Base-by-base conservation (phyloP, 371 early-diverging fungal genomes). In the Coemansia sp. region DNA sequence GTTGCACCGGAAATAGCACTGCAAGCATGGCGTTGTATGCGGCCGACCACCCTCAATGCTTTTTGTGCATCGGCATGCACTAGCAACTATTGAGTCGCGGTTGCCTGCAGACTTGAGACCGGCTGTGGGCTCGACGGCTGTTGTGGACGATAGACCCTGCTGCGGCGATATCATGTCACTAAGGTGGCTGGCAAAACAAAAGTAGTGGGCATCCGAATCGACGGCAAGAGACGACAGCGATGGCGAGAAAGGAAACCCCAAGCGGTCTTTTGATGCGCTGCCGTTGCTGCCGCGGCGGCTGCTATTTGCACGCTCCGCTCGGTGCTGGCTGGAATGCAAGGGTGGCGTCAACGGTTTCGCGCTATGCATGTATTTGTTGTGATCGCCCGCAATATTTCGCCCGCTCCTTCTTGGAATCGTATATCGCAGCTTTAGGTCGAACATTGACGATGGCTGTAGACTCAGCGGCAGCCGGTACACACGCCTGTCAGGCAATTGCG, bases 361-460 rank as follows among this genome's bases (percentile, higher is more conserved):
- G 44, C 18, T 48, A 2, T 62, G 65, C 57, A 42, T 44, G 16
- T 48, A 59, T 57, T 65, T 53, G 53, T 62, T 54, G 69, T 56
- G 69, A 65, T 69, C 51, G 67, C 37, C 62, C 39, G 25, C 42
- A 42, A 20, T 39, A 40, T 33, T 37, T 14, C 30, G 44, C 28
- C 48, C 60, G 28, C 20, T 39, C n/a, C 33, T 25, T 18, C 16
- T 25, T 37, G 14, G 37, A 7, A 28, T n/a, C 50, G 47, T 57
- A 39, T 75, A 75, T 9, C 69, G 65, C 37, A 78, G 57, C 30
- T 40, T 59, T 23, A 78, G 59, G 48, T 78, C 74, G 48, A 78
- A 78, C 70, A 72, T 63, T 21, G 75, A 73, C 33, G 74, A 60
- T 3, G 74, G 75, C 52, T 75, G 60, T 30, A 74, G 67, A 9